A percentile compares a stretch with the other conserved stretches of the same genome.
These are phyloP conservation scores for Trichomonascus vanleenenianus DNA, from an alignment of 805 yeast genomes.

Conservation along the genomic window DNA sequence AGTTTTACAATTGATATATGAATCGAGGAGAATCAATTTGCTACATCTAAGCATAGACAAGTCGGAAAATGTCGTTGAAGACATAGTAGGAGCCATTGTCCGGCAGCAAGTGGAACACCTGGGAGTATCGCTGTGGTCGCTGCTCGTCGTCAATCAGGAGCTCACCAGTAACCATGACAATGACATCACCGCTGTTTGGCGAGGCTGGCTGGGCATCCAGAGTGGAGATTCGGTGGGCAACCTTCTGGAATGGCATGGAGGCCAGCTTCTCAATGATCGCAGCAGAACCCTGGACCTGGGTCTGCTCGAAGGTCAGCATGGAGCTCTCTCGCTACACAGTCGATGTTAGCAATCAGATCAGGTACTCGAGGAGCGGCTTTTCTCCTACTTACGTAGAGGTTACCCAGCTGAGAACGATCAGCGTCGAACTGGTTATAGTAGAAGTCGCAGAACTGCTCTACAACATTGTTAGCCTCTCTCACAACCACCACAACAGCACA, in stretches of 20 bases:
- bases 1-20: too few species aligned
- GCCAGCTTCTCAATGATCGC: constrained; percentile 87
- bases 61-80: constrained; percentile 93
- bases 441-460: constrained; percentile 80
- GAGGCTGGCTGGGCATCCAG: constrained; percentile 98
- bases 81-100: constrained; percentile 89
- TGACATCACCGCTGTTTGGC: constrained; percentile 75
- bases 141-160: constrained; percentile 88
- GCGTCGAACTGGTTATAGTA: constrained; percentile 93
- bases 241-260: constrained; percentile 85
- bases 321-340: constrained; percentile 70
- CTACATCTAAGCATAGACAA: constrained; percentile 24
- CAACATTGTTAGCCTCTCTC: constrained; percentile 2
- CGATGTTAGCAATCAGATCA: constrained; percentile 1
- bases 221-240: constrained; percentile 87
- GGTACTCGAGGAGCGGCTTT: background rate
- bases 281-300: constrained; percentile 91
- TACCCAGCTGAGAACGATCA: constrained; percentile 87
- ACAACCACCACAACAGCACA: too few species aligned
- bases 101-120: constrained; percentile 93
- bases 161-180: constrained; percentile 97
- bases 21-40: too few species aligned
- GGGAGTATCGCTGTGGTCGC: constrained; percentile 93
- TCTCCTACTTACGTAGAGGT: constrained; percentile 53
- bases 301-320: constrained; percentile 93